Percentiles rank a stretch among this genome's conserved stretches.
phyloP scores from a whole-genome alignment of 257 asterid species.

The Rhazya stricta region DNA sequence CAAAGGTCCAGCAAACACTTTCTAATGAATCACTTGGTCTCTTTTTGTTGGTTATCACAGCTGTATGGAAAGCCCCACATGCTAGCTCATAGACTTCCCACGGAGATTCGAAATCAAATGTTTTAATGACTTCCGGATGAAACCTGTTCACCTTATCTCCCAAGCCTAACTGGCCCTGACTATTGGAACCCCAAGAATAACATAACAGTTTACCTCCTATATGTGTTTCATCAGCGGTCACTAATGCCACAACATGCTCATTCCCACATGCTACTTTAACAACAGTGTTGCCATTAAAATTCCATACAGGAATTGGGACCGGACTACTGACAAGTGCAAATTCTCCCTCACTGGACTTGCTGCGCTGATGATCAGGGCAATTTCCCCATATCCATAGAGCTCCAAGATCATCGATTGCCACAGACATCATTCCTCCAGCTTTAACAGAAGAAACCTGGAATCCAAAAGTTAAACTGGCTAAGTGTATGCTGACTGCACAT shows the following conservation, averaged over 20 bases:
- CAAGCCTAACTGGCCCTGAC: constrained; percentile 81
- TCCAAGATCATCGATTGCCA: constrained; percentile 72
- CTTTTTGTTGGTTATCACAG: constrained; percentile 55
- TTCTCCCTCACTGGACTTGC: constrained; percentile 34
- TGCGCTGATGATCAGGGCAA: constrained; percentile 52
- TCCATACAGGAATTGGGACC: constrained; percentile 65
- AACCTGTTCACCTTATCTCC: constrained; percentile 64
- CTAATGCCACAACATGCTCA: constrained; percentile 81
- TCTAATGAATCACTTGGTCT: constrained; percentile 43
- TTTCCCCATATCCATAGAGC: constrained; percentile 93
- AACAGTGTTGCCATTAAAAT: constrained; percentile 78
- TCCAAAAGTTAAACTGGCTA: neutral
- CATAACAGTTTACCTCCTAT: constrained; percentile 56
- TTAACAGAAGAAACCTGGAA: constrained; percentile 60
- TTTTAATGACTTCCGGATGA: constrained; percentile 49
- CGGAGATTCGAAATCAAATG: constrained; percentile 49
- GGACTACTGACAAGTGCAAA: constrained; percentile 41
- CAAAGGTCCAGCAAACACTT: constrained; percentile 83
- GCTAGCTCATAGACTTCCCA: constrained; percentile 71
- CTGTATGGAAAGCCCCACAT: constrained; percentile 86
- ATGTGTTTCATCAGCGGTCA: constrained; percentile 56
- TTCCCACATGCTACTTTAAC: constrained; percentile 87
- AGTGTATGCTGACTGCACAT: neutral
- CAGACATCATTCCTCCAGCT: constrained; percentile 95
- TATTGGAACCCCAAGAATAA: constrained; percentile 89